These are phyloP conservation scores for Dipodascus geniculatus DNA, from an alignment of 805 yeast species.

Conservation along the genomic window DNA sequence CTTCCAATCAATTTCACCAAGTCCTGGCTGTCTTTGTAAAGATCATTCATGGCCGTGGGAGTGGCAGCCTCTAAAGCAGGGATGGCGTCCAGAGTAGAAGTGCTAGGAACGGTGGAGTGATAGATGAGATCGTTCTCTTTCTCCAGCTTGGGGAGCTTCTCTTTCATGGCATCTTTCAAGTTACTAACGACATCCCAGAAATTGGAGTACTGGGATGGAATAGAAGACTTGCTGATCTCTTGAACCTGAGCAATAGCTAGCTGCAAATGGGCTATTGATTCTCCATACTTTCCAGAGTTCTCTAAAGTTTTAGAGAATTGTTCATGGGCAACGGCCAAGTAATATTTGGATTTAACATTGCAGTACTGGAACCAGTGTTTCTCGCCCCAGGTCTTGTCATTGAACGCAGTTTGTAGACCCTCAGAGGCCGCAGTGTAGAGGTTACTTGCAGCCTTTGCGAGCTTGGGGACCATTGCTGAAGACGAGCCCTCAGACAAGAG, in stretches of 20 bases:
- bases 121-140: slow-evolving; percentile 87
- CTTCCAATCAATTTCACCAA: slow-evolving; percentile 36
- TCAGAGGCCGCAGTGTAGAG: slow-evolving; percentile 43
- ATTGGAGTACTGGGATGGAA: slow-evolving; percentile 14
- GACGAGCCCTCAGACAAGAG: slow-evolving; percentile 34
- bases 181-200: slow-evolving; percentile 15
- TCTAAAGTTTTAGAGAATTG: slow-evolving; percentile 47
- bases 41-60: slow-evolving; percentile 35
- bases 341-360: slow-evolving; percentile 42
- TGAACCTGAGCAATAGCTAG: slow-evolving; percentile 31
- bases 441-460: slow-evolving; percentile 50
- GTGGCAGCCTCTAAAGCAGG: slow-evolving; percentile 61
- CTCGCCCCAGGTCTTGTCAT: slow-evolving; percentile 30
- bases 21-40: slow-evolving; percentile 31
- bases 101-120: slow-evolving; percentile 62
- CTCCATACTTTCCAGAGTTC: slow-evolving; percentile 52
- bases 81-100: slow-evolving; percentile 48
- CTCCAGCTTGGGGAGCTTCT: slow-evolving; percentile 32
- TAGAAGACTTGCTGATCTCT: slow-evolving; percentile 16
- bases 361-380: slow-evolving; percentile 40
- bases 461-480: slow-evolving; percentile 60
- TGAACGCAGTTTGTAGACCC: slow-evolving; percentile 23
- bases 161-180: slow-evolving; percentile 15
- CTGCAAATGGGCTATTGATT: slow-evolving; percentile 54
- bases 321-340: slow-evolving; percentile 47